A percentile compares a stretch with the other conserved stretches of the same genome.
phyloP scores from a whole-genome alignment of 352 stramenopile species.

The Pythium vanterpoolii region DNA sequence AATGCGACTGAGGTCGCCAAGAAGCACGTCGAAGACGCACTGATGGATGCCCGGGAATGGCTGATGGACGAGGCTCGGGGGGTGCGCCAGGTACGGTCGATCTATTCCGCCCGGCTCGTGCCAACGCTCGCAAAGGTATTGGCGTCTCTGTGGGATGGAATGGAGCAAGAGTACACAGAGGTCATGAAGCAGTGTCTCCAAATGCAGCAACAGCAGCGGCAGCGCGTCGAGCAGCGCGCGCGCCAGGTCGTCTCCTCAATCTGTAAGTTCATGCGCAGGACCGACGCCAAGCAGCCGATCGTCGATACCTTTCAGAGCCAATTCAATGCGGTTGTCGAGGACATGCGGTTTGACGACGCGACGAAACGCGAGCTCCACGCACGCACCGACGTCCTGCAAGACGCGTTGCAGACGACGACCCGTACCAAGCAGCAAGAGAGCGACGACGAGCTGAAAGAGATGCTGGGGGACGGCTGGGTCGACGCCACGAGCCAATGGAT shows the following conservation, averaged over 20 bases:
- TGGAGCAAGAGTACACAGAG: constrained; percentile 52
- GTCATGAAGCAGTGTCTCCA: constrained; percentile 46
- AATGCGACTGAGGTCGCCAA: constrained; percentile 31
- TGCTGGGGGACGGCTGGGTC: constrained; percentile 55
- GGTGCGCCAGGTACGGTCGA: neutral
- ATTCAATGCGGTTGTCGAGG: constrained; percentile 80
- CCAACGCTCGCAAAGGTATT: constrained; percentile 32
- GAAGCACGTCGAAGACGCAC: constrained; percentile 21
- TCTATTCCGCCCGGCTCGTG: constrained; percentile 21
- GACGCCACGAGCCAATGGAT: constrained; percentile 49
- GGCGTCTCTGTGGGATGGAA: constrained; percentile 44
- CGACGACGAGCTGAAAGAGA: constrained; percentile 40
- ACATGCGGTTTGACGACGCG: constrained; percentile 79
- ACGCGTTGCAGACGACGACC: constrained; percentile 49
- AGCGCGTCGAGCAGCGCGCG: constrained; percentile 24
- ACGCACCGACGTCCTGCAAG: constrained; percentile 63
- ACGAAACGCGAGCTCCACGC: constrained; percentile 84
- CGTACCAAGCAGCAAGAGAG: constrained; percentile 36
- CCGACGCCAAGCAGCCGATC: constrained; percentile 61
- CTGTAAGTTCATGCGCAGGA: constrained; percentile 48
- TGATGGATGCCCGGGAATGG: constrained; percentile 23
- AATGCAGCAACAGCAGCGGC: constrained; percentile 34
- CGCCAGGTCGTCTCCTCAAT: constrained; percentile 44
- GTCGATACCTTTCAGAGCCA: constrained; percentile 64
- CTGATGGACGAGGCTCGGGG: constrained; percentile 13